Base-by-base conservation (phyloP, 441 rosid species). In the Corymbia citriodora region DNA sequence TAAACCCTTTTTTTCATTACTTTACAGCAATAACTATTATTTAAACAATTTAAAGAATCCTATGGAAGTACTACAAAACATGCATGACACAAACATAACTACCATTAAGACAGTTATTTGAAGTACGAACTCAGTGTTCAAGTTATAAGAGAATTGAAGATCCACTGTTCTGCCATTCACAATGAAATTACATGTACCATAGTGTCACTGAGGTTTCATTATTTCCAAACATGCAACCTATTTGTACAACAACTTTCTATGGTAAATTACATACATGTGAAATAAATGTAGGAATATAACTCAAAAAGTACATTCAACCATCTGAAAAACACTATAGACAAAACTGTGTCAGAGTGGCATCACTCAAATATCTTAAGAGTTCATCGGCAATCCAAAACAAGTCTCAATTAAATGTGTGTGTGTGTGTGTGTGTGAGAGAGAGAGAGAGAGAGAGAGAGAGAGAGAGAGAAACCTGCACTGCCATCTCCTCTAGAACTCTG, bases 401-500 rank as follows among this genome's bases (percentile, higher is more conserved):
- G 52, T 79, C 52, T 18, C 45, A 45, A 79, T 11, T 79, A 40
- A 40, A 45, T 79, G 52, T 40, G 83, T 19, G 82, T 36, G 49
- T 74, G 48, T 18, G 81, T 9, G 48, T n/a, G n/a, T n/a, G n/a
- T n/a, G n/a, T n/a, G 53, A 79, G 55, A 21, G 72, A 49, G 82
- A 54, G 88, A 59, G 88, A n/a, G 31, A 55, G 68, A 49, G 59
- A 25, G 49, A 33, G 88, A 82, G 88, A 63, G 25, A 23, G 40
- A 9, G 55, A 70, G 54, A 31, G 74, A 61, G 83, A 36, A 14
- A 98, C 99, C 99, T 98, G 99, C 93, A 95, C 90, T 90, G 95
- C 91, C 97, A 98, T 92, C 95, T 97, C 98, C 95, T 96, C 97
- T 89, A 98, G 94, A 91, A 95, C 93, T 63, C 91, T 87, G 92